Conservation (phyloP, 768 basidiomycete genomes). For the Lepiota venenata region DNA sequence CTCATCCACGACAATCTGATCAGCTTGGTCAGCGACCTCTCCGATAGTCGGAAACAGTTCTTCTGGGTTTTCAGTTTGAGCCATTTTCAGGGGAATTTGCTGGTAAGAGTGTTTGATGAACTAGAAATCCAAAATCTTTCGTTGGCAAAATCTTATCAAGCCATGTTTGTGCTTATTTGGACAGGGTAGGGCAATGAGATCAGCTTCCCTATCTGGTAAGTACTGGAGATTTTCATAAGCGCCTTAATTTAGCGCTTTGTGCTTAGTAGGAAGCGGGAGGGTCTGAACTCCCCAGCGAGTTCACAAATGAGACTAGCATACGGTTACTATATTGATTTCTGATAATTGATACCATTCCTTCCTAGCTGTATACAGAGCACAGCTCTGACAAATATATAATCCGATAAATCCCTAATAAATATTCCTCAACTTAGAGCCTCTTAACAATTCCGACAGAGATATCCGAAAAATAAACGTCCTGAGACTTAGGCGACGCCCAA, state of each 20-base stretch:
- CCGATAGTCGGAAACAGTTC: conserved; percentile 60
- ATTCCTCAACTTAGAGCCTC: neutral
- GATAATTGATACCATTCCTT: no score
- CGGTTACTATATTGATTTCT: no score
- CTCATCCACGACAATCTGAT: conserved; percentile 19
- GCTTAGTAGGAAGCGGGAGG: no score
- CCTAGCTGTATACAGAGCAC: no score
- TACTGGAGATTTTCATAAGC: no score
- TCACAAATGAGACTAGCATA: no score
- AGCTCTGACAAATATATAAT: no score
- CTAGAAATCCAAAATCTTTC: neutral
- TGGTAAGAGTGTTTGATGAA: neutral
- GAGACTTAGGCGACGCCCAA: neutral
- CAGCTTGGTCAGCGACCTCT: conserved; percentile 47
- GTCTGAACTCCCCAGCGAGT: no score
- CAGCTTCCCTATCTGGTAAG: no score
- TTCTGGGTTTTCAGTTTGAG: neutral
- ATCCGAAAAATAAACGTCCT: neutral
- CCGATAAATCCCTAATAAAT: no score
- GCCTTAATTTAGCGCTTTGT: no score
- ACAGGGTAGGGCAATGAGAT: neutral
- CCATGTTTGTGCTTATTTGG: conserved; percentile 3
- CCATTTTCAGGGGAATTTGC: neutral
- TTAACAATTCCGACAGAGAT: neutral
- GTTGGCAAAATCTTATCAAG: conserved; percentile 3